Percentiles rank a stretch among this genome's conserved stretches.
These are phyloP conservation scores for Auriscalpium vulgare DNA, from an alignment of 768 basidiomycete species.

Conservation along the genomic window DNA sequence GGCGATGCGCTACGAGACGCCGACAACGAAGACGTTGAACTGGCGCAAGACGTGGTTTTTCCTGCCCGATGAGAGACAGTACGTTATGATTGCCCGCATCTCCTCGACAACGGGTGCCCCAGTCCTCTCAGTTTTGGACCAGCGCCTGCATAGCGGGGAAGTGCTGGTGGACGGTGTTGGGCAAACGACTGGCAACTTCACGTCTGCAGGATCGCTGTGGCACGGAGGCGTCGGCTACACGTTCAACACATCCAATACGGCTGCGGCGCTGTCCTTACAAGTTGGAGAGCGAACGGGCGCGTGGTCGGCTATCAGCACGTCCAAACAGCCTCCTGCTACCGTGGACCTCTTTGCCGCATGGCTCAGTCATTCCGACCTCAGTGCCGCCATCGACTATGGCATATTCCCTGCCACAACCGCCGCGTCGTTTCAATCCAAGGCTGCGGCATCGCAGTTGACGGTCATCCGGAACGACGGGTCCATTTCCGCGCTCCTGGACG, in stretches of 20 bases:
- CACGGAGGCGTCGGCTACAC: constrained; percentile 54
- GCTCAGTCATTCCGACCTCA: constrained; percentile 33
- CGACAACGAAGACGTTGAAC: constrained; percentile 38
- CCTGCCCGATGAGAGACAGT: constrained; percentile 49
- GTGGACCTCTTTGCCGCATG: constrained; percentile 56
- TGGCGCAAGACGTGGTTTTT: constrained; percentile 71
- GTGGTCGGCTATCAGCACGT: constrained; percentile 57
- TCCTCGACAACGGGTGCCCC: constrained; percentile 37
- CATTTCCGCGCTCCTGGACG: constrained; percentile 45
- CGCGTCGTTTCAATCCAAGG: constrained; percentile 31
- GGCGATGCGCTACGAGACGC: constrained; percentile 59
- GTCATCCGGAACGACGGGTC: constrained; percentile 36
- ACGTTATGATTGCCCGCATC: constrained; percentile 49
- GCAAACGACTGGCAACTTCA: constrained; percentile 18
- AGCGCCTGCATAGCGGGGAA: constrained; percentile 35
- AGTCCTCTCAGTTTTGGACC: constrained; percentile 56
- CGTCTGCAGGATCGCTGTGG: constrained; percentile 38
- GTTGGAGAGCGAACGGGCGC: constrained; percentile 41
- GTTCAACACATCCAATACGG: constrained; percentile 27
- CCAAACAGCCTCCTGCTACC: constrained; percentile 41
- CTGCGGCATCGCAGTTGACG: constrained; percentile 21
- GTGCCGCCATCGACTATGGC: constrained; percentile 35
- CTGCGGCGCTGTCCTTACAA: constrained; percentile 27
- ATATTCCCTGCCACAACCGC: constrained; percentile 41
- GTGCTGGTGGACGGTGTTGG: constrained; percentile 34